Base-by-base conservation (phyloP, 176 grass and related monocot genomes). In the Echinochloa phyllopogon region DNA sequence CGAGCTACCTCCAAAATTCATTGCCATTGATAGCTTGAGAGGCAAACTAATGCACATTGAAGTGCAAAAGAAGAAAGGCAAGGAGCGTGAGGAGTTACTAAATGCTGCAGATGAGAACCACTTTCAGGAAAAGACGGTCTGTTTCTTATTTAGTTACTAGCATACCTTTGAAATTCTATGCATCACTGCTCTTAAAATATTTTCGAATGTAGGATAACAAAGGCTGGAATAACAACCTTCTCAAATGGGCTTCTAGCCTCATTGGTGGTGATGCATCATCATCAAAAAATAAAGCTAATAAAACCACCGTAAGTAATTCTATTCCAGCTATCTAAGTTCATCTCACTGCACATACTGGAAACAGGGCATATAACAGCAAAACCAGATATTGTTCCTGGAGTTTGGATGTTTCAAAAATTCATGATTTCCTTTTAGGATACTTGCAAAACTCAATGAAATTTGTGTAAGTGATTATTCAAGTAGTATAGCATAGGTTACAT, bases 231-330 rank as follows among this genome's bases (percentile, higher is more conserved):
- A 83, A 64, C 67, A 98, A 98, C 79, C 82, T 98, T 87, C 89
- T 98, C 69, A 98, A 94, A 83, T 98, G 96, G 96, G 96, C 96
- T 85, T 90, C 91, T 87, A 94, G 89, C 69, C 89, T 98, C 55
- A 98, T 98, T 78, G 90, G 81, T 76, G 91, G 93, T 65, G 90
- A 95, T 83, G 74, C 89, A 29, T 95, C 79, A 29, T 95, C 79
- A 18, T 92, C 88, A 45, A 90, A 89, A 86, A 92, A 86, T 76
- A 88, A 92, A 90, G 81, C 62, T 62, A 81, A 87, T 81, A 90
- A 77, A 72, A 84, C 49, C 77, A 52, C 84, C 17, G 96, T 98
- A 92, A 85, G 74, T 6, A 74, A 67, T 88, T 76, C 49, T 88
- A 59, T n/a, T 52, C 53, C 50, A 37, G 49, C 50, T 70, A 38